Evolutionary conservation across 768 basidiomycete species (phyloP).

Genomic region (Pleurotus eryngii): DNA sequence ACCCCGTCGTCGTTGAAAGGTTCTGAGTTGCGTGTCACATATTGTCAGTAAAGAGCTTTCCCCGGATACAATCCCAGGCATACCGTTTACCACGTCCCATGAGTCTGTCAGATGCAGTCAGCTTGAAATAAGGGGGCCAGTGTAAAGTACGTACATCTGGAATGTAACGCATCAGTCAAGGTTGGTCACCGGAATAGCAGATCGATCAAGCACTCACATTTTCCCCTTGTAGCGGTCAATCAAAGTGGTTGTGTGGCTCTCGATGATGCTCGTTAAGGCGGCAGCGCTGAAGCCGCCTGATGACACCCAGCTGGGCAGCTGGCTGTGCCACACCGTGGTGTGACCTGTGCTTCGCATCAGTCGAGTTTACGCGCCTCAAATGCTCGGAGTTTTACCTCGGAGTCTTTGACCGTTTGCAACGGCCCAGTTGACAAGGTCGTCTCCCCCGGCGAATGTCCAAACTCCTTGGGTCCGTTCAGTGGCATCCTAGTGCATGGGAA

Average conservation of each 20-base stretch:
- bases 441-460: conserved; percentile 44
- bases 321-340: conserved; percentile 49
- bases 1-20: conserved; percentile 43
- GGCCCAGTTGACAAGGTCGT: conserved; percentile 41
- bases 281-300: conserved; percentile 38
- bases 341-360: conserved; percentile 25
- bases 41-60: no score
- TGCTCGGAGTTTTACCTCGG: conserved; percentile 26
- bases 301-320: conserved; percentile 50
- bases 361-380: no score
- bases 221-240: conserved; percentile 51
- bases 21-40: conserved; percentile 14
- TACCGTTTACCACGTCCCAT: conserved; percentile 44
- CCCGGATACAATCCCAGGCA: neutral
- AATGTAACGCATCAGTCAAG: neutral
- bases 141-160: neutral
- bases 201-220: conserved; percentile 28
- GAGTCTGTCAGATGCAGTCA: conserved; percentile 18
- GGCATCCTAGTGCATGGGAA: conserved; percentile 35
- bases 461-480: conserved; percentile 46
- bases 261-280: conserved; percentile 39
- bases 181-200: no score
- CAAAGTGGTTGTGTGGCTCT: conserved; percentile 45
- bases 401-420: conserved; percentile 43
- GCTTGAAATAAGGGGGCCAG: no score